A percentile compares a stretch with the other conserved stretches of the same genome.
phyloP scores from a whole-genome alignment of 768 basidiomycete species.

The Xerocomus brunneocitrinus region DNA sequence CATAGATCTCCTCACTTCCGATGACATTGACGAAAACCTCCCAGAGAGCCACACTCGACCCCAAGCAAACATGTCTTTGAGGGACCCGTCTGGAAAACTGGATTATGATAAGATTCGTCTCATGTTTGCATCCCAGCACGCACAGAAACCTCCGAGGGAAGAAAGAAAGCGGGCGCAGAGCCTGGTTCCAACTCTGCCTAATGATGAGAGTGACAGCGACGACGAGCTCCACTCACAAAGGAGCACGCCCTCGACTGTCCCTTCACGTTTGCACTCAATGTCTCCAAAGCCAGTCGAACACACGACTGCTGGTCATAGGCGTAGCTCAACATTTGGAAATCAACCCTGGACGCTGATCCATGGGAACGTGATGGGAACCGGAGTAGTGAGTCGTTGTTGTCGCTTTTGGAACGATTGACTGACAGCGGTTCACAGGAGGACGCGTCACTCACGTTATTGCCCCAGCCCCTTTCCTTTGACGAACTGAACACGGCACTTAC shows the following conservation, averaged over 20 bases:
- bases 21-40: conserved; percentile 18
- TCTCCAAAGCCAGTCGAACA: conserved; percentile 12
- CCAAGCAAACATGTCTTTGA: conserved; percentile 9
- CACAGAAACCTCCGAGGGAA: neutral
- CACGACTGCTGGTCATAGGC: conserved; percentile 10
- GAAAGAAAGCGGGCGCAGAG: neutral
- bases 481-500: conserved; percentile 23
- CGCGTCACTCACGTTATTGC: neutral
- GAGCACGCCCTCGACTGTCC: conserved; percentile 4
- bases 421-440: conserved; percentile 11
- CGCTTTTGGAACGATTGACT: neutral
- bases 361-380: conserved; percentile 2
- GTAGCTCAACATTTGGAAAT: conserved; percentile 24
- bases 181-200: neutral
- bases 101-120: conserved; percentile 30
- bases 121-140: conserved; percentile 23
- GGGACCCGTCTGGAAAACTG: conserved; percentile 28
- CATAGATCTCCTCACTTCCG: conserved; percentile 30
- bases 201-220: conserved; percentile 15
- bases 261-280: conserved; percentile 12
- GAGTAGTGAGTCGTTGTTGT: conserved; percentile 5
- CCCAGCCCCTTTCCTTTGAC: conserved; percentile 21
- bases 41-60: neutral
- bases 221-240: conserved; percentile 12
- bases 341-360: conserved; percentile 13